These are phyloP conservation scores for Cryptococcus deneoformans DNA, from an alignment of 1,284 basidiomycete species.

Conservation along the genomic window DNA sequence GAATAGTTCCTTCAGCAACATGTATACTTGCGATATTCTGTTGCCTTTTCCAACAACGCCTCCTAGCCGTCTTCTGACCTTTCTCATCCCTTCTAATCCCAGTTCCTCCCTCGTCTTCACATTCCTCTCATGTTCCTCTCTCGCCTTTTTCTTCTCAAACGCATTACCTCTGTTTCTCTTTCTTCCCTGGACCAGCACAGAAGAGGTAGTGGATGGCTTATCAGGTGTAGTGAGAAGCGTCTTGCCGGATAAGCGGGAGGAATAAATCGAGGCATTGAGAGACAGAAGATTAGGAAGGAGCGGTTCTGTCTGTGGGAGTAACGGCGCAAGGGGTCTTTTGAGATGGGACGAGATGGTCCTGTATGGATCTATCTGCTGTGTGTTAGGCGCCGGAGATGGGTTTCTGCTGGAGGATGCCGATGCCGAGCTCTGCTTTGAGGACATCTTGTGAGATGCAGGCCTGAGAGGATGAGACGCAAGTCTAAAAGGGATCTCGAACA, in stretches of 20 bases:
- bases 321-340: conserved; percentile 23
- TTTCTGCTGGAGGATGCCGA: conserved; percentile 10
- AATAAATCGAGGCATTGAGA: conserved; percentile 25
- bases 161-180: conserved; percentile 33
- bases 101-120: conserved; percentile 6
- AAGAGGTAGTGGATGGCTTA: neutral
- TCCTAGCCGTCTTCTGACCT: conserved; percentile 17
- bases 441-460: too few relatives aligned
- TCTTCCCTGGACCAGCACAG: conserved; percentile 25
- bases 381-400: conserved; percentile 4
- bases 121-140: conserved; percentile 10
- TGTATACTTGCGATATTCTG: conserved; percentile 27
- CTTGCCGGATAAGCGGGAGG: conserved; percentile 33
- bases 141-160: conserved; percentile 7
- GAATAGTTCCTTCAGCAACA: neutral
- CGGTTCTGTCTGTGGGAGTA: conserved; percentile 9
- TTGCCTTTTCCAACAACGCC: conserved; percentile 15
- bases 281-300: conserved; percentile 21
- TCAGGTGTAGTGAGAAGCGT: conserved; percentile 22
- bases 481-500: too few relatives aligned
- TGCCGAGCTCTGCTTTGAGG: too few relatives aligned
- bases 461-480: too few relatives aligned
- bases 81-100: conserved; percentile 18
- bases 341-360: conserved; percentile 22
- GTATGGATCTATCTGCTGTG: conserved; percentile 23